A percentile compares a stretch with the other conserved stretches of the same genome.
Conservation (phyloP, 108 stramenopile genomes). For the Stephanodiscus triporus region DNA sequence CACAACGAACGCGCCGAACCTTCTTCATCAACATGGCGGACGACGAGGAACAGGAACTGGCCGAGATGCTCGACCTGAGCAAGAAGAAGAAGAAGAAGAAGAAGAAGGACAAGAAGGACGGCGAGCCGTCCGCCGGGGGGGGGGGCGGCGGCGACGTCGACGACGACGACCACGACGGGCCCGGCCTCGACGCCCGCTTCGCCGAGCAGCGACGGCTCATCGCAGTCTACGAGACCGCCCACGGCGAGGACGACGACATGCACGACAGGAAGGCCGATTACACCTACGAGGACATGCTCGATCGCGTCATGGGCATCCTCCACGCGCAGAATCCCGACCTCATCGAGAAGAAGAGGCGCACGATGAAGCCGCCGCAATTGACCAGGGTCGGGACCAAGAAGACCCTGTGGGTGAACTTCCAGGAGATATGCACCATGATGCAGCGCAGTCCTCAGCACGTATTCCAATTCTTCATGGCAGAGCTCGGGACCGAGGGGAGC, state of each 20-base stretch:
- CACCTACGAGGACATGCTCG: conserved; percentile 88
- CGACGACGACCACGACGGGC: too few species aligned
- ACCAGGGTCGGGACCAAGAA: conserved; percentile 93
- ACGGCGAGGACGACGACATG: conserved; percentile 73
- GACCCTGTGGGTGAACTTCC: conserved; percentile 99
- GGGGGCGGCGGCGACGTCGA: conserved; percentile 28
- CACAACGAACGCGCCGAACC: neutral
- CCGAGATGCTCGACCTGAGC: conserved; percentile 88
- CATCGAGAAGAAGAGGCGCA: conserved; percentile 96
- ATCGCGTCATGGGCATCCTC: conserved; percentile 86
- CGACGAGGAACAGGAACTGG: conserved; percentile 80
- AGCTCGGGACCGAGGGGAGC: conserved; percentile 97
- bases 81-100: conserved; percentile 94
- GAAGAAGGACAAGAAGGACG: conserved; percentile 71
- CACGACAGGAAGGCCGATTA: conserved; percentile 87
- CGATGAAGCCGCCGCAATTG: conserved; percentile 97
- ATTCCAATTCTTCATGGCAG: conserved; percentile 99
- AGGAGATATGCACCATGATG: conserved; percentile 99
- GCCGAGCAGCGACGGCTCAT: conserved; percentile 71
- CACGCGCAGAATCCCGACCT: conserved; percentile 97
- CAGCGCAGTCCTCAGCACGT: conserved; percentile 96
- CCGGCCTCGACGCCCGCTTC: conserved; percentile 43
- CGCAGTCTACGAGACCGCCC: conserved; percentile 62
- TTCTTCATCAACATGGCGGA: conserved; percentile 36
- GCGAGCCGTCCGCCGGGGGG: conserved; percentile 17